Percentiles rank a stretch among this genome's conserved stretches.
Conservation (phyloP, 345 rosid genomes). For the Gossypium stocksii region DNA sequence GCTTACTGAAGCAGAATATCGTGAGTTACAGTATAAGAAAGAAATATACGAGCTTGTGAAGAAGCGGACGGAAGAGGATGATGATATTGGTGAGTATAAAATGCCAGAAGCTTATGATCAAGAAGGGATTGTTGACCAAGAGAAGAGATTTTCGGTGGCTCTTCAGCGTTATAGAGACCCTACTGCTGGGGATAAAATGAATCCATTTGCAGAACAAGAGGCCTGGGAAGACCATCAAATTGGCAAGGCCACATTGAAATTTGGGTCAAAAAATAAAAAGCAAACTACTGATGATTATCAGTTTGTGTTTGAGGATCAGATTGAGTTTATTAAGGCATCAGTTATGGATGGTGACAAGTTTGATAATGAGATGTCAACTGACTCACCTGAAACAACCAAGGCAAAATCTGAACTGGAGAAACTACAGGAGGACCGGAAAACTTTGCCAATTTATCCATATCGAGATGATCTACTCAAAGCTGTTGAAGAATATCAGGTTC, state of each 20-base stretch:
- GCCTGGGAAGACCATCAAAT: slow-evolving; percentile 99
- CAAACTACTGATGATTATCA: slow-evolving; percentile 62
- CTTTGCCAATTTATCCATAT: slow-evolving; percentile 76
- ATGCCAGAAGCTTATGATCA: slow-evolving; percentile 97
- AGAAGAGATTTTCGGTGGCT: slow-evolving; percentile 92
- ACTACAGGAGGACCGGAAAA: slow-evolving; percentile 86
- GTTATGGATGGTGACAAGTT: slow-evolving; percentile 84
- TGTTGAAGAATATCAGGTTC: slow-evolving; percentile 76
- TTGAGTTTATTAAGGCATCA: slow-evolving; percentile 76
- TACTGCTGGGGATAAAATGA: slow-evolving; percentile 76
- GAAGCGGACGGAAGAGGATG: slow-evolving; percentile 70
- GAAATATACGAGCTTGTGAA: slow-evolving; percentile 78
- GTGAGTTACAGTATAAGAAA: slow-evolving; percentile 72
- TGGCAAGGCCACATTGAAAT: slow-evolving; percentile 76
- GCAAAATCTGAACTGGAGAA: slow-evolving; percentile 70
- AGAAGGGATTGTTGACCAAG: slow-evolving; percentile 79
- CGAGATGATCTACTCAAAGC: slow-evolving; percentile 83
- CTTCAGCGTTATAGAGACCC: slow-evolving; percentile 81
- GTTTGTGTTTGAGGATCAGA: slow-evolving; percentile 94
- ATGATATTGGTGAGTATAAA: slow-evolving; percentile 69
- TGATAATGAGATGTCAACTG: slow-evolving; percentile 39
- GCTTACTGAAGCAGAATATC: slow-evolving; percentile 66
- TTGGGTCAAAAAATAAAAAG: slow-evolving; percentile 79
- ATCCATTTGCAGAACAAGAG: slow-evolving; percentile 98
- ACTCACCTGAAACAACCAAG: slow-evolving; percentile 35